Base-by-base conservation (phyloP, 2,329 filamentous ascomycete genomes). In the Colletotrichum godetiae region DNA sequence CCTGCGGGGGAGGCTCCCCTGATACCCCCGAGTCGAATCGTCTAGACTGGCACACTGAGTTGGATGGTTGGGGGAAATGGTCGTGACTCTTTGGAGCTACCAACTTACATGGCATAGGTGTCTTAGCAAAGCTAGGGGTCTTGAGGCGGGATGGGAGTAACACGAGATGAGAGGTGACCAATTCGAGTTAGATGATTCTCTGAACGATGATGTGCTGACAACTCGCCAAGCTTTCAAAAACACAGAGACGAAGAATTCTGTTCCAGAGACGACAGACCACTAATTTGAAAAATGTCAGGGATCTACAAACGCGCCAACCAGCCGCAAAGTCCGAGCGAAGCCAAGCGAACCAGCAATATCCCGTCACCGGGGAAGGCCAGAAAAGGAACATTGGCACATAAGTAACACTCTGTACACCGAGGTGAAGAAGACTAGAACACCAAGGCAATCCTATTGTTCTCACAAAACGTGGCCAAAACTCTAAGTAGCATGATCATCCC, bases 1-100 rank as follows among this genome's bases (percentile, higher is more conserved):
- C 37, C 22, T 65, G 67, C 52, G 53, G 61, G 67, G 61, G 53
- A 61, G 12, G 7, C 37, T 37, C 53, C 67, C 67, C 67, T 37
- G 60, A 37, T 37, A 60, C 52, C 3, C 19, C 67, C 67, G 52
- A 69, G 60, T 58, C 35, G 60, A 58, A 24, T 59, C 35, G 58
- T 69, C 19, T 24, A 24, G 53, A 52, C 35, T 31, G n/a, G 57
- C 5, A 24, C 4, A 33, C 31, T 4, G 19, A 37, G 33, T 12
- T 15, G 57, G n/a, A 37, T 15, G 29, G 29, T 35, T 37, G 31
- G 42, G 61, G 12, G 19, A 3, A 1, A 1, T 53, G 27, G 31
- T 42, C 19, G 19, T 49, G 27, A 29, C 27, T 29, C 27, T 29
- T 29, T 49, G 42, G 42, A 8, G 42, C 42, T 22, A 19, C 19